Conservation (phyloP, 345 rosid genomes). For the Cardamine chenopodiifolia region DNA sequence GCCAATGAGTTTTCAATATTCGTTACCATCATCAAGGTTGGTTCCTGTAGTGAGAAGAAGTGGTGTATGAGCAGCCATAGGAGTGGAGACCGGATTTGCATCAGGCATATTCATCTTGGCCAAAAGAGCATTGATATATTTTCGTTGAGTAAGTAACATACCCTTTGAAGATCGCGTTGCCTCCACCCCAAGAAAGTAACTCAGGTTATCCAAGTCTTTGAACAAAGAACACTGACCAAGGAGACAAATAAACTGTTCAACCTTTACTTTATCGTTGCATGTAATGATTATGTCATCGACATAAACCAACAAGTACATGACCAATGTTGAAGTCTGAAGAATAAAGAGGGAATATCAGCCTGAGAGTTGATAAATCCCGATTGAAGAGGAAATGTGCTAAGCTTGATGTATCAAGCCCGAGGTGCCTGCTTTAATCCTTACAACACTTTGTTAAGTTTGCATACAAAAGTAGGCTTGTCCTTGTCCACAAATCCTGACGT, state of each 20-base stretch:
- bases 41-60: neutral
- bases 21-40: accelerated
- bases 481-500: no score
- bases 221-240: neutral
- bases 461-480: no score
- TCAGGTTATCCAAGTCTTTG: neutral
- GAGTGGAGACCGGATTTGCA: neutral
- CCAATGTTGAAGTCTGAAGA: accelerated
- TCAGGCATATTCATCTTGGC: neutral
- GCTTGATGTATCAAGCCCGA: no score
- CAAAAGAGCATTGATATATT: neutral
- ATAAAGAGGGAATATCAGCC: no score
- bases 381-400: no score
- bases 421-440: no score
- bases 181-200: neutral
- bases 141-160: neutral
- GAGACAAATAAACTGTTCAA: no score
- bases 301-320: no score
- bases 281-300: no score
- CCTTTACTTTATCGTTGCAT: no score
- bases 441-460: no score
- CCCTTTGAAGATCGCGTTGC: neutral
- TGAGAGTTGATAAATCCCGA: no score
- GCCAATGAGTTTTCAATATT: neutral
- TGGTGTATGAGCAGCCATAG: neutral